Conservation (phyloP, 2,329 filamentous ascomycete species). For the Botryotinia calthae region DNA sequence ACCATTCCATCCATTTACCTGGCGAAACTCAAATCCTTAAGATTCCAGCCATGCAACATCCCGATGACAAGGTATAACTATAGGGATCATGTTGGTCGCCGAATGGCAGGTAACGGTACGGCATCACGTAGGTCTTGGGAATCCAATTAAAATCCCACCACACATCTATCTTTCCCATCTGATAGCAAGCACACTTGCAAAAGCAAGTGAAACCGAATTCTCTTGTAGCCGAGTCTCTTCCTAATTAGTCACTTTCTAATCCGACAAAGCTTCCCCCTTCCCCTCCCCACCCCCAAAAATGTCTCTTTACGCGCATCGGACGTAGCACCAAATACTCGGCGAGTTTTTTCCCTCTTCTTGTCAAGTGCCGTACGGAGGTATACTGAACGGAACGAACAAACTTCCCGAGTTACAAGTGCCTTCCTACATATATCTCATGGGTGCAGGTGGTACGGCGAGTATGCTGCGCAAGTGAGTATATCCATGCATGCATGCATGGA, state of each 20-base stretch:
- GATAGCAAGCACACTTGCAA: not conserved
- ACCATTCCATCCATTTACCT: conserved; percentile 16
- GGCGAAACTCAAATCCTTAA: conserved; percentile 8
- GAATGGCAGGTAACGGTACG: conserved; percentile 16
- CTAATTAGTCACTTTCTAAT: not conserved
- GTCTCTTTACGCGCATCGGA: not conserved
- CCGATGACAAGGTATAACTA: conserved; percentile 10
- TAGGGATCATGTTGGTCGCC: conserved; percentile 18
- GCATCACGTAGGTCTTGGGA: not conserved
- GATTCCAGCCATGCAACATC: conserved; percentile 10
- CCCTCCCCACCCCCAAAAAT: not conserved
- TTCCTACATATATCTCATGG: conserved; percentile 5
- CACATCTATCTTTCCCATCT: conserved; percentile 7
- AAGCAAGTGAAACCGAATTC: not conserved
- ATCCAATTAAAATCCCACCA: not conserved
- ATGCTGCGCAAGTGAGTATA: conserved; percentile 4
- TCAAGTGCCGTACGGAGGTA: conserved; percentile 15
- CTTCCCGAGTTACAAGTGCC: conserved; percentile 14
- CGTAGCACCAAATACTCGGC: conserved; percentile 8
- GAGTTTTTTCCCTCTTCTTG: conserved; percentile 1
- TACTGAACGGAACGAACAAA: conserved; percentile 17
- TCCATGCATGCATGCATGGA: conserved; percentile 14
- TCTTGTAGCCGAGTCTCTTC: not conserved
- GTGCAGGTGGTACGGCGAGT: conserved; percentile 4
- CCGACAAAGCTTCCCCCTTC: not conserved